Evolutionary conservation across 306 rosid genomes (phyloP).

Genomic region (Prunus dulcis): DNA sequence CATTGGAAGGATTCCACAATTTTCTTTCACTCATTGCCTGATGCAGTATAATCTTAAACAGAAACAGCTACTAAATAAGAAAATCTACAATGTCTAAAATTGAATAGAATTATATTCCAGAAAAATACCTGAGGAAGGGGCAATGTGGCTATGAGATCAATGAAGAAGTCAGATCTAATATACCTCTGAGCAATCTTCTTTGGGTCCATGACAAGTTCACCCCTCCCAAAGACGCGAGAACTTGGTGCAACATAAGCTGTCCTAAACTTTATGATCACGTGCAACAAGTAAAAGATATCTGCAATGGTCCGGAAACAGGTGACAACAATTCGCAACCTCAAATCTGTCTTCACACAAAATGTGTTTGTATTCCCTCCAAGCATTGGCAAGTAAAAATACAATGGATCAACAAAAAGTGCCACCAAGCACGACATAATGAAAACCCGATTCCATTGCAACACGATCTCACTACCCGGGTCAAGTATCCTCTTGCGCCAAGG

Average conservation of each 20-base stretch:
- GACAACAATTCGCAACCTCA: constrained; percentile 62
- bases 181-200: constrained; percentile 80
- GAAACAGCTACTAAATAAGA: constrained; percentile 18
- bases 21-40: constrained; percentile 8
- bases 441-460: constrained; percentile 87
- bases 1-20: not conserved
- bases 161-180: constrained; percentile 85
- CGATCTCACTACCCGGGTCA: constrained; percentile 86
- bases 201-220: constrained; percentile 97
- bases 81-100: constrained; percentile 8
- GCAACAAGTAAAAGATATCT: constrained; percentile 79
- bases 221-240: constrained; percentile 94
- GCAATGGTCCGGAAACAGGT: constrained; percentile 86
- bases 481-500: constrained; percentile 80
- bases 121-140: constrained; percentile 90
- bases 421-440: constrained; percentile 81
- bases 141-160: constrained; percentile 84
- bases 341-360: constrained; percentile 73
- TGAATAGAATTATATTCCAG: not conserved
- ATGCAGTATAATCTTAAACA: not conserved
- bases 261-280: constrained; percentile 82
- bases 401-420: constrained; percentile 79
- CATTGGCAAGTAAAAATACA: constrained; percentile 81
- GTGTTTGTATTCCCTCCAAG: constrained; percentile 33
- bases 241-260: constrained; percentile 94